Evolutionary conservation across 1,284 basidiomycete species (phyloP).

Genomic region (Leucoagaricus sp.): DNA sequence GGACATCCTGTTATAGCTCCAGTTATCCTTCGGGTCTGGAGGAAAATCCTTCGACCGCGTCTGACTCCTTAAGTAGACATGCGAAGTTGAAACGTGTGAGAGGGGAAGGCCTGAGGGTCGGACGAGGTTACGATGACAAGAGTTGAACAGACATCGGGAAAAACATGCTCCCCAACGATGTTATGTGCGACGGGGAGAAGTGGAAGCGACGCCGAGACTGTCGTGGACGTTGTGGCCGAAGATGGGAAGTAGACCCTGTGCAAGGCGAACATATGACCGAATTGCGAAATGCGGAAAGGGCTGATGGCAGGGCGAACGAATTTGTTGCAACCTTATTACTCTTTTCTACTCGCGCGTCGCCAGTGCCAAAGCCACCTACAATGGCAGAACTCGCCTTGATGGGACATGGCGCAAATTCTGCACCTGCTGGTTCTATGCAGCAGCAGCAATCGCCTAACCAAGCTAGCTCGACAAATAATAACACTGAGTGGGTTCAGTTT

Average conservation of each 20-base stretch:
- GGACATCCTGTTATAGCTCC: conserved; percentile 70
- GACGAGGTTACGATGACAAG: conserved; percentile 17
- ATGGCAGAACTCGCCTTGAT: conserved; percentile 67
- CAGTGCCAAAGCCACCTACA: conserved; percentile 75
- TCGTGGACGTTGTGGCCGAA: not conserved
- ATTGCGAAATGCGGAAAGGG: no score
- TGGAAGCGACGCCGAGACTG: not conserved
- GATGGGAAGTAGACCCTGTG: not conserved
- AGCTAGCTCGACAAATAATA: conserved; percentile 15
- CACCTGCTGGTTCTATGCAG: conserved; percentile 18
- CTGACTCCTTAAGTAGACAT: not conserved
- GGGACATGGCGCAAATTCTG: not conserved
- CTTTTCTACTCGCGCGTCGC: conserved; percentile 63
- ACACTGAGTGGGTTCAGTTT: conserved; percentile 39
- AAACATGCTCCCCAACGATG: conserved; percentile 30
- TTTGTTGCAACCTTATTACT: no score
- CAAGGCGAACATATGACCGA: conserved; percentile 12
- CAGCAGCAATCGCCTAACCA: conserved; percentile 23
- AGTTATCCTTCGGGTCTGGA: conserved; percentile 47
- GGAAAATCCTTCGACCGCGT: conserved; percentile 23
- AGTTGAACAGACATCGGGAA: conserved; percentile 31
- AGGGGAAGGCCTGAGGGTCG: conserved; percentile 25
- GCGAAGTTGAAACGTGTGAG: conserved; percentile 18
- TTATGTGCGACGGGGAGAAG: conserved; percentile 27
- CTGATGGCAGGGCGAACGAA: no score